Evolutionary conservation across 192 early-diverging fungal genomes (phyloP), one percentile per base, ranked within the genome.

Genomic region (Phycomyces blakesleeanus): DNA sequence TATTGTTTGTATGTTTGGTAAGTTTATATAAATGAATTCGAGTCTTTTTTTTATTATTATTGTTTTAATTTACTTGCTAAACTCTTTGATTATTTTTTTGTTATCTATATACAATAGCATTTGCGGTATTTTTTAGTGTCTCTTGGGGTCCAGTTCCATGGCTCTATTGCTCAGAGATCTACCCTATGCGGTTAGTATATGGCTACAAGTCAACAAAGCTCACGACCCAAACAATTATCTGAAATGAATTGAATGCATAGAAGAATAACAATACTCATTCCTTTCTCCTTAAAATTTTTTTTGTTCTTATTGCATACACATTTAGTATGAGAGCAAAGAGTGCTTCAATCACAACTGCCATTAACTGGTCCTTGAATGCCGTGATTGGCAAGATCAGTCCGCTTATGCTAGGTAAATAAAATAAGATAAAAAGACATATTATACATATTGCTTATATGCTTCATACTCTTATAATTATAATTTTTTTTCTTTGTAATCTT

Each of bases 71-170:
- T n/a, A n/a, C n/a, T n/a, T n/a, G 12, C 44, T 18, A 47, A 14
- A 14, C 44, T 11, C 18, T 10, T 14, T 10, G 14, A 41, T 14
- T 10, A 10, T 10, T 41, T 10, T 14, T 10, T 41, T 10, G 8
- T 10, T 41, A 41, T 41, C 8, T 41, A 47, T 47, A 22, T 52
- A 38, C 18, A 37, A 38, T 38, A 61, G 59, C 51, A 4, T 88
- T 89, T 57, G 68, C 81, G 9, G 63, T 85, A 25, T 71, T 56
- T 67, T 89, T 89, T 76, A 77, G 82, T 11, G 71, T 85, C 60
- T 89, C 88, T 34, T 91, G 89, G 89, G 89, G 89, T 5, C 89
- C 89, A 15, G 76, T 87, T 54, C 86, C 78, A 59, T 91, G 89
- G 89, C 70, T 86, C 25, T 83, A 87, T 63, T 83, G 85, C 47